These are phyloP conservation scores for Bothriochloa decipiens DNA, from an alignment of 176 grass and related monocot species.

Conservation along the genomic window DNA sequence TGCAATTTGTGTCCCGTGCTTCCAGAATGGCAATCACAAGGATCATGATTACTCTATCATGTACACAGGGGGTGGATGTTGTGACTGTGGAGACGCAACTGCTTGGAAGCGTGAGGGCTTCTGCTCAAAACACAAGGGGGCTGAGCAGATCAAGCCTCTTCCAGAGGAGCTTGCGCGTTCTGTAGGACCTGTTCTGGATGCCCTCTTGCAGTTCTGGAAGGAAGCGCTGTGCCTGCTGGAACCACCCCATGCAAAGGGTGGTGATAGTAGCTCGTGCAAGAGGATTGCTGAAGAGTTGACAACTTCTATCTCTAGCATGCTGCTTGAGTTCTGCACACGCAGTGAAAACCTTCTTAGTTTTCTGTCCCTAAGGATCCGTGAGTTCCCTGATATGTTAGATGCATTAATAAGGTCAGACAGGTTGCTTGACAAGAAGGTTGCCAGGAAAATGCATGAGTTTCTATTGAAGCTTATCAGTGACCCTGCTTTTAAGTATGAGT, in stretches of 20 bases:
- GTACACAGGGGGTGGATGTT: conserved; percentile 92
- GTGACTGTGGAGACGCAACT: conserved; percentile 91
- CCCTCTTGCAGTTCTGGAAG: conserved; percentile 77
- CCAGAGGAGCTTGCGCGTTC: conserved; percentile 62
- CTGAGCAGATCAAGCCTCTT: conserved; percentile 88
- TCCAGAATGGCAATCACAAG: conserved; percentile 85
- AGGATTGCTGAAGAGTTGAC: conserved; percentile 64
- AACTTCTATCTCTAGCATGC: conserved; percentile 59
- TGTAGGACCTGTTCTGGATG: conserved; percentile 72
- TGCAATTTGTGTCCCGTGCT: conserved; percentile 91
- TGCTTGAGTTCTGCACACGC: conserved; percentile 77
- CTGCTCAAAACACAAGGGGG: conserved; percentile 85
- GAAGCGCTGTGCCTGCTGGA: conserved; percentile 57
- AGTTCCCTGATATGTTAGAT: conserved; percentile 63
- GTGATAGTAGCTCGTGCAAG: conserved; percentile 14
- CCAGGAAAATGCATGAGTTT: conserved; percentile 87
- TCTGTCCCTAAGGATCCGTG: conserved; percentile 64
- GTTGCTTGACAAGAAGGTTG: conserved; percentile 67
- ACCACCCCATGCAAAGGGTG: conserved; percentile 12
- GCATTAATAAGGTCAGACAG: conserved; percentile 63
- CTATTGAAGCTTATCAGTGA: conserved; percentile 90
- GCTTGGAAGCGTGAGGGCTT: conserved; percentile 97
- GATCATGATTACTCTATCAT: conserved; percentile 98
- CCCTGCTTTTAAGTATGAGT: conserved; percentile 88
- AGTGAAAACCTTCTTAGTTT: conserved; percentile 93